Conservation (phyloP, 306 rosid species). For the Ziziphus jujuba region DNA sequence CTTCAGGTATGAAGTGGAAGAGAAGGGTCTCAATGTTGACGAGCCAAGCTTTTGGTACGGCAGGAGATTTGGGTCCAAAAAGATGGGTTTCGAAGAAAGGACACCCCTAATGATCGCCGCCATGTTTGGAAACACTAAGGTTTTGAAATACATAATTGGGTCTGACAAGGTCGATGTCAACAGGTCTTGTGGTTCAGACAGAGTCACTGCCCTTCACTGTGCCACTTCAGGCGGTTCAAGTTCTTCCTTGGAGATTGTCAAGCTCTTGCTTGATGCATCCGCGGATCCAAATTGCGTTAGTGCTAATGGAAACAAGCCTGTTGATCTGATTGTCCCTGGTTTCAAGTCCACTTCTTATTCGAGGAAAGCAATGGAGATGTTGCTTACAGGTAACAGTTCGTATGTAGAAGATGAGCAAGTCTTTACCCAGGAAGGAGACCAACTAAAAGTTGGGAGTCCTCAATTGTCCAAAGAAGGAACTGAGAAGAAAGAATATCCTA, state of each 20-base stretch:
- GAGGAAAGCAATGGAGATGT: constrained; percentile 70
- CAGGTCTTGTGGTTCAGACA: constrained; percentile 67
- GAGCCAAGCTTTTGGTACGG: constrained; percentile 87
- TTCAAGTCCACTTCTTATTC: constrained; percentile 42
- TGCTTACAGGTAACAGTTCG: constrained; percentile 52
- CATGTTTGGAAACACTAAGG: constrained; percentile 71
- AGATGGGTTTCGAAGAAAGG: constrained; percentile 87
- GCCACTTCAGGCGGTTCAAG: constrained; percentile 79
- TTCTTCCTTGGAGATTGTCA: constrained; percentile 61
- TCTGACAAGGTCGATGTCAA: constrained; percentile 70
- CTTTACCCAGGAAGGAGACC: constrained; percentile 46
- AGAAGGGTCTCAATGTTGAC: constrained; percentile 58
- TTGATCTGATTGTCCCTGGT: constrained; percentile 61
- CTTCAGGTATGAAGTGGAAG: constrained; percentile 66
- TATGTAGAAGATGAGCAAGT: constrained; percentile 37
- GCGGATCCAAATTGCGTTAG: constrained; percentile 59
- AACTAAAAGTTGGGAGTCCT: constrained; percentile 28
- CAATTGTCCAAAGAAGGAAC: too few species aligned
- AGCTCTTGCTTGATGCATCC: constrained; percentile 75
- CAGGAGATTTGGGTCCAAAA: constrained; percentile 80
- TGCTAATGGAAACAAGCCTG: constrained; percentile 61
- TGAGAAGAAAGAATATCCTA: constrained; percentile 91
- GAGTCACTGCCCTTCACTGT: constrained; percentile 91
- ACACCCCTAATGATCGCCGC: constrained; percentile 97
- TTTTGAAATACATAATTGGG: constrained; percentile 62